Percentiles rank a stretch among this genome's conserved stretches.
phyloP scores from a whole-genome alignment of 2,329 filamentous ascomycete genomes.

The Fusarium bactridioides region DNA sequence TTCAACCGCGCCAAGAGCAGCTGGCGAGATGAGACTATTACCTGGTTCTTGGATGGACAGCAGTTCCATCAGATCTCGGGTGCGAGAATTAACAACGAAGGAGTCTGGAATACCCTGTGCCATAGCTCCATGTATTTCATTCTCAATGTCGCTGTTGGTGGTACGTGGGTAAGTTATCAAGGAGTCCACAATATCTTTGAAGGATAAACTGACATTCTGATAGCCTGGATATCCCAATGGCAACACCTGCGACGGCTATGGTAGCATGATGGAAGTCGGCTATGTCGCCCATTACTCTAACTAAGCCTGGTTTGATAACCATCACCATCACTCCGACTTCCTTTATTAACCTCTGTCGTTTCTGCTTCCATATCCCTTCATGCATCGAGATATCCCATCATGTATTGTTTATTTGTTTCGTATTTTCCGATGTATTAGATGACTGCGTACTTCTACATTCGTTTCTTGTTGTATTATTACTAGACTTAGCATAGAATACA shows the following conservation, averaged over 20 bases:
- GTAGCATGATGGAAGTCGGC: conserved; percentile 57
- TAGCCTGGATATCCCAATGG: conserved; percentile 57
- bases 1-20: conserved; percentile 54
- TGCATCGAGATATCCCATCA: not conserved
- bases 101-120: conserved; percentile 56
- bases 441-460: not conserved
- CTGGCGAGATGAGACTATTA: conserved; percentile 58
- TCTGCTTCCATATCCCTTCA: accelerated
- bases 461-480: not conserved
- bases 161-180: conserved; percentile 53
- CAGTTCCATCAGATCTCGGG: conserved; percentile 55
- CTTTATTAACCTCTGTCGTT: accelerated
- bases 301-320: not conserved
- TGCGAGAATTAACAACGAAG: conserved; percentile 51
- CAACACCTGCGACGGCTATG: conserved; percentile 52
- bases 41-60: conserved; percentile 57
- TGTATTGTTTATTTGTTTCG: not conserved
- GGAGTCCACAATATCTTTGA: accelerated
- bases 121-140: conserved; percentile 59
- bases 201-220: not conserved
- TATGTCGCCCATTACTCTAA: conserved; percentile 53
- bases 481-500: not conserved
- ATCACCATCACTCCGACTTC: accelerated
- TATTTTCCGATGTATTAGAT: too few relatives aligned
- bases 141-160: conserved; percentile 62